Evolutionary conservation across 176 grass and related monocot genomes (phyloP), one percentile per base, ranked within the genome.

Genomic region (Ensete glaucum): DNA sequence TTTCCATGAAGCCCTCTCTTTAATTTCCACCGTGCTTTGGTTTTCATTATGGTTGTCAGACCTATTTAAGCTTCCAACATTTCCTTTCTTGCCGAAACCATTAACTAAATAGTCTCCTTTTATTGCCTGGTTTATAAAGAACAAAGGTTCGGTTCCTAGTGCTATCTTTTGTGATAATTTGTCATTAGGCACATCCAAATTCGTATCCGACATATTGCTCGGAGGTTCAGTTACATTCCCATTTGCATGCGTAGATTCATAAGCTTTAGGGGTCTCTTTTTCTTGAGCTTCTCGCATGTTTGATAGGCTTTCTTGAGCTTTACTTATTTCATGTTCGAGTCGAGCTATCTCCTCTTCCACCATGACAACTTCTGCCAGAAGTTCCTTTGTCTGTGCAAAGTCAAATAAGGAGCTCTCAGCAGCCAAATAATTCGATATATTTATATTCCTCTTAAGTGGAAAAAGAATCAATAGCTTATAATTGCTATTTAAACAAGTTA

Each of bases 51-150:
- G 71, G 17, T 81, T 54, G 67, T 55, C 53, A 1, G 54, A 16
- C 71, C 67, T 80, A 56, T 27, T 77, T 56, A 71, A 9, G 56
- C 52, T 92, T 80, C 57, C 60, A 29, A 59, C 70, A 59, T 62
- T 49, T 85, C 73, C 82, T 54, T 50, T 22, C 60, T 79, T 74
- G 66, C 27, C 9, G 50, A 94, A 75, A 62, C 80, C 78, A 53
- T 76, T 73, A 34, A 83, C 71, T 71, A 88, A 87, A 79, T 83
- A 84, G 12, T 93, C 85, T 23, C 77, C 90, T 25, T 89, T 93
- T 76, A 99, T 98, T 79, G 95, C 90, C 67, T 90, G 86, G 73
- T 79, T 94, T 79, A 99, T 99, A 76, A 89, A 98, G 86, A 98
- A 91, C 94, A 93, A 89, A 58, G 90, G 85, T 79, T 85, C 93